A percentile compares a stretch with the other conserved stretches of the same genome.
phyloP scores from a whole-genome alignment of 768 basidiomycete species.

The Leccinum uliginosum region DNA sequence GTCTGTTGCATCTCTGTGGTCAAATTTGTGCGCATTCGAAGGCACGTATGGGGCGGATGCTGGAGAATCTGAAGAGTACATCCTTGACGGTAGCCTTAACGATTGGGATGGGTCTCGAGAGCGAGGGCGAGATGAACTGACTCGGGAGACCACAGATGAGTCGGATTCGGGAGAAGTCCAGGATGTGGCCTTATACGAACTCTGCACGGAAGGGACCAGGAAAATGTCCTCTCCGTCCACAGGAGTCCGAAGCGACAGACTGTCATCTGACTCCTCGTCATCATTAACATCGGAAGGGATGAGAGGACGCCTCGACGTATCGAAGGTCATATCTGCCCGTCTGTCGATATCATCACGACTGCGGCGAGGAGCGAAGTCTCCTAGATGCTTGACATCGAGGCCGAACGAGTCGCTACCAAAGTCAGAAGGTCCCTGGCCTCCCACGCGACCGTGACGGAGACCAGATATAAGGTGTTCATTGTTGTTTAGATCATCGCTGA shows the following conservation, averaged over 20 bases:
- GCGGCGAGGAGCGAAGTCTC: constrained; percentile 7
- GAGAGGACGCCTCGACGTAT: constrained; percentile 18
- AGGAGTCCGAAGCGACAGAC: constrained; percentile 26
- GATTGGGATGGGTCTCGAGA: constrained; percentile 14
- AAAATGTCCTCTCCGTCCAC: constrained; percentile 21
- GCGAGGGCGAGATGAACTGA: constrained; percentile 25
- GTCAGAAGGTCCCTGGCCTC: neutral
- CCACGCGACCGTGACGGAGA: constrained; percentile 8
- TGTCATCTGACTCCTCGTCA: constrained; percentile 29
- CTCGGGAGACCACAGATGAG: constrained; percentile 18
- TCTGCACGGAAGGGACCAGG: neutral
- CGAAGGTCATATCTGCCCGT: constrained; percentile 15
- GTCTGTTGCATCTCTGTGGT: neutral
- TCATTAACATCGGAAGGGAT: constrained; percentile 25
- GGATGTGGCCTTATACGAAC: neutral
- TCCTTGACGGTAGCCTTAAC: neutral
- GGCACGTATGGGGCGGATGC: constrained; percentile 5
- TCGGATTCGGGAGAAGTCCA: neutral
- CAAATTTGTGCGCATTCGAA: neutral
- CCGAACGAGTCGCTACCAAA: neutral
- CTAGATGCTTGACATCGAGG: constrained; percentile 6
- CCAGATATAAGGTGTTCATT: constrained; percentile 19
- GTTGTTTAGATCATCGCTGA: constrained; percentile 22
- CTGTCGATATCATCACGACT: constrained; percentile 3
- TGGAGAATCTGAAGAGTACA: neutral